These are phyloP conservation scores for Calonectria pteridis DNA, from an alignment of 2,329 filamentous ascomycete genomes.

Conservation along the genomic window DNA sequence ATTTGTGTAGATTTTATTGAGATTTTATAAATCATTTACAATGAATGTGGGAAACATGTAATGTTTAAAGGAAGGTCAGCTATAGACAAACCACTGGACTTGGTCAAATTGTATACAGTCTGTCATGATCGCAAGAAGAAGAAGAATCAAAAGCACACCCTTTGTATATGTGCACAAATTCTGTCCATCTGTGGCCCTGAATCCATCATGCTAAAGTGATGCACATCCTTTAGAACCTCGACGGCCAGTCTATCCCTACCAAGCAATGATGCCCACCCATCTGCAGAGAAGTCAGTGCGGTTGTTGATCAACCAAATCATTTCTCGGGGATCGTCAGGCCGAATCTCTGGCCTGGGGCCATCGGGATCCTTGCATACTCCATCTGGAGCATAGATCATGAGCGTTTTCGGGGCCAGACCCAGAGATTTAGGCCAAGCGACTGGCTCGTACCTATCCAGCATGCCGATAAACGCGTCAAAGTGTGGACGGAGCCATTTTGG, in stretches of 20 bases:
- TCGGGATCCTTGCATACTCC: conserved; percentile 78
- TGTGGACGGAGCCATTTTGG: conserved; percentile 82
- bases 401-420: conserved; percentile 70
- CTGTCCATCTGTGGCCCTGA: conserved; percentile 34
- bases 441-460: conserved; percentile 77
- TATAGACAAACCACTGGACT: background rate
- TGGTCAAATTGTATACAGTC: background rate
- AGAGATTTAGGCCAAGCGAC: conserved; percentile 67
- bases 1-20: background rate
- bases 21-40: background rate
- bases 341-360: conserved; percentile 66
- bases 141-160: conserved; percentile 2
- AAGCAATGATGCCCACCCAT: conserved; percentile 41
- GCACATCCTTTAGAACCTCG: conserved; percentile 28
- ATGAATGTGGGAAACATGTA: background rate
- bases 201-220: conserved; percentile 41
- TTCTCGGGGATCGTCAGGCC: conserved; percentile 65
- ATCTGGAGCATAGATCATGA: conserved; percentile 79
- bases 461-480: conserved; percentile 76
- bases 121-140: no score
- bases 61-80: background rate
- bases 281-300: conserved; percentile 71
- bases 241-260: conserved; percentile 25
- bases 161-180: conserved; percentile 28
- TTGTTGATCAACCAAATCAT: conserved; percentile 80